Evolutionary conservation across 768 basidiomycete species (phyloP), one percentile per base, ranked within the genome.

Genomic region (Rhodocollybia butyracea): DNA sequence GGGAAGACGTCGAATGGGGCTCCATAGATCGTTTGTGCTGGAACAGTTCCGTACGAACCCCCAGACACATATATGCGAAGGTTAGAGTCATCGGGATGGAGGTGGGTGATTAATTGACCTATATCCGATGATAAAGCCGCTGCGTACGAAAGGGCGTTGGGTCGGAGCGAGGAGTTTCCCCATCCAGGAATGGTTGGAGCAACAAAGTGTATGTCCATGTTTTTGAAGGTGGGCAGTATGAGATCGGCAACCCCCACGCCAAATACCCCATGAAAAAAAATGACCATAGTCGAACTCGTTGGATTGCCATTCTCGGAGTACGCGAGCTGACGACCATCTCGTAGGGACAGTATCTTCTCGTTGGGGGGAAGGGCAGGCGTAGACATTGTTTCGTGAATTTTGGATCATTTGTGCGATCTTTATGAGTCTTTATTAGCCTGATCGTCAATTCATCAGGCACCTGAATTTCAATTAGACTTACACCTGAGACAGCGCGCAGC

Each of bases 11-110:
- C 74, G 66, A 76, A 79, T 0, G 80, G 63, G 0, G 78, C 74
- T 1, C 78, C 79, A 55, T 80, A 84, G 11, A 85, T 59, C 34
- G 83, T 81, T 69, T 85, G 84, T 1, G 83, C 78, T 3, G 76
- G 70, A 13, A 75, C 73, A 0, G 79, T 80, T n/a, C 84, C 84
- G 59, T 76, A 83, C 2, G 81, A 82, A 13, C 79, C 78, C 0
- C 80, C 84, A 13, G 71, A 63, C 54, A 85, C 53, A 68, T 81
- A 85, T 39, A 82, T 6, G 29, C 59, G 65, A 42, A 79, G 65
- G 13, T 70, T 54, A 22, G 63, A 57, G 3, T 57, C 56, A 26
- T 71, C 61, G 0, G 76, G 72, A 53, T 78, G 72, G 50, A 79
- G 64, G 56, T 76, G 72, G 22, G 64, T 61, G 32, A 81, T 65